Base-by-base conservation (phyloP, 176 grass and related monocot species). In the Oryza meyeriana region DNA sequence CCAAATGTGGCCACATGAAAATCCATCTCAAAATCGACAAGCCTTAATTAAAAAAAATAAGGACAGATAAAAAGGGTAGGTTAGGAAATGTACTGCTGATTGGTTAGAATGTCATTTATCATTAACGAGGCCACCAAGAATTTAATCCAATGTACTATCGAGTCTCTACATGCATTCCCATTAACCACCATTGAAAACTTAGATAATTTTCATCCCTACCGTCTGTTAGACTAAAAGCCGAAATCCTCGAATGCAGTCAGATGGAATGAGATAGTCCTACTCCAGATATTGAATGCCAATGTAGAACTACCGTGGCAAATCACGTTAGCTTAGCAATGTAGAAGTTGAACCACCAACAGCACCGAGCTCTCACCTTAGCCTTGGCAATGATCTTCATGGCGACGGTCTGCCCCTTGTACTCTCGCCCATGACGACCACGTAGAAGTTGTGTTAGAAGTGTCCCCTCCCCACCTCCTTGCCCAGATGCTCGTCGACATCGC, bases 401-500 rank as follows among this genome's bases (percentile, higher is more conserved):
- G 47, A 95, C 85, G 31, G 77, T 77, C 8, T 99, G 93, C 4
- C 96, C 96, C 86, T 94, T 99, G 76, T 58, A 83, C n/a, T n/a
- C 47, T 99, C 96, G 71, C 96, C 93, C 80, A 92, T 99, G 1
- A 91, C 89, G 24, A 85, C 90, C 14, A 79, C 93, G 0, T 85
- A 93, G 87, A 93, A 99, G 24, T 93, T 99, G 79, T 99, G 96
- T 0, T 93, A 93, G 64, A 99, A 99, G 86, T 99, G 96, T 0
- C 96, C 96, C 77, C 96, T 91, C 18, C 96, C 96, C 6, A 99
- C 91, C 91, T 99, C 96, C 93, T 99, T 99, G 73, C 93, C 96
- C 38, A 95, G 88, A 69, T 99, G n/a, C n/a, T n/a, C n/a, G n/a
- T n/a, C n/a, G n/a, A n/a, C n/a, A n/a, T n/a, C n/a, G n/a, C n/a